A percentile compares a stretch with the other conserved stretches of the same genome.
Conservation (phyloP, 2,329 filamentous ascomycete genomes). For the Fusarium decemcellulare region DNA sequence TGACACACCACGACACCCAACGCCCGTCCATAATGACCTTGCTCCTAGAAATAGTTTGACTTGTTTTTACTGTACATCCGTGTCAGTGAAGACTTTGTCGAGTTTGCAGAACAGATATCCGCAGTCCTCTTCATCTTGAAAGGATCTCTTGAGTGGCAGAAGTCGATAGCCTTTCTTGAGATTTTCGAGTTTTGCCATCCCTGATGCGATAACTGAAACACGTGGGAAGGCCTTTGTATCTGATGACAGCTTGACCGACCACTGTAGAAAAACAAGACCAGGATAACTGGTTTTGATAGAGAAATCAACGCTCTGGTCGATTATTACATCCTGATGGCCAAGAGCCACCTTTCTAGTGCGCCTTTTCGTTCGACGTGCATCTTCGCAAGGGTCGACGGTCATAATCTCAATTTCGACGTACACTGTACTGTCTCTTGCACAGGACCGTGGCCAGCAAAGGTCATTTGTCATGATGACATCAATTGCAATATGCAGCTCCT, state of each 20-base stretch:
- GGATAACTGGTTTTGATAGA: neutral
- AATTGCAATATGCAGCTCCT: neutral
- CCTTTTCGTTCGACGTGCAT: neutral
- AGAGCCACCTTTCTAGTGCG: neutral
- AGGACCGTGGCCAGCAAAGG: neutral
- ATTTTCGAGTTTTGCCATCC: slow-evolving; percentile 6
- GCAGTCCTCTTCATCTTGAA: neutral
- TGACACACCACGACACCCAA: neutral
- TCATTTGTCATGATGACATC: slow-evolving; percentile 9
- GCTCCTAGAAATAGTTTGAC: neutral
- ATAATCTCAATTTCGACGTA: slow-evolving; percentile 13
- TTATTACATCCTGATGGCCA: fast-evolving
- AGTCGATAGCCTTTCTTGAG: slow-evolving; percentile 18
- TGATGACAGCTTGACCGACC: neutral
- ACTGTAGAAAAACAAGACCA: slow-evolving; percentile 8
- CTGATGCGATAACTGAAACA: neutral
- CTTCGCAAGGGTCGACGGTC: neutral
- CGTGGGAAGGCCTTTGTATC: neutral
- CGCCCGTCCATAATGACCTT: neutral
- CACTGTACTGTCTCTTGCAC: fast-evolving
- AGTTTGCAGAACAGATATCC: slow-evolving; percentile 20
- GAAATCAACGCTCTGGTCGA: slow-evolving; percentile 12
- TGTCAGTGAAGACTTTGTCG: neutral
- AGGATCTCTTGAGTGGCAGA: neutral
- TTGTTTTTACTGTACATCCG: neutral